Evolutionary conservation across 306 rosid genomes (phyloP), one percentile per base, ranked within the genome.

Genomic region (Argentina anserina): DNA sequence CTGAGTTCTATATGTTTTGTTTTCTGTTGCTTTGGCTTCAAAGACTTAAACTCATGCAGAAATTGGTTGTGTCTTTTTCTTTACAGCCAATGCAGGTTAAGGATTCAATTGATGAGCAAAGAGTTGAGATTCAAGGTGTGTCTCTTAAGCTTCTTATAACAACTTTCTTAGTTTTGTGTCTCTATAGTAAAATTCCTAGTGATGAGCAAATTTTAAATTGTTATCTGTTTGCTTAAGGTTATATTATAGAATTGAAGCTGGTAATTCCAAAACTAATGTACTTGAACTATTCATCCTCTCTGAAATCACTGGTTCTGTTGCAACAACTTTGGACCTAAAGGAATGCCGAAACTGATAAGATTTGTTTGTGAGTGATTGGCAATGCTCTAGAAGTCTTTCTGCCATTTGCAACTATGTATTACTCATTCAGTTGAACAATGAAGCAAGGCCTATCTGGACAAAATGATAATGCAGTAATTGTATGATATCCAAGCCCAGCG

Each of bases 81-180:
- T 70, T 71, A 75, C 66, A 77, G 58, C 71, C 69, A 77, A 56
- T 82, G 78, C 89, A 91, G 97, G 86, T 72, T 64, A 78, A 56
- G 53, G 87, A 78, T 67, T 82, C 50, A 63, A 63, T 26, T 64
- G 73, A 67, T 42, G 82, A 56, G 53, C 70, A 46, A 80, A 74
- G 70, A 61, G 78, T 79, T 79, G 74, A 81, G 61, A 50, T 59
- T 58, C 82, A 80, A 76, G 96, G 88, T 78, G 79, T 74, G 76
- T 46, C 59, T 69, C 53, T 78, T 56, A n/a, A 39, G 68, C 65
- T 69, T 64, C 41, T 20, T 79, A 18, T 25, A 17, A 46, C 37
- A 33, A 21, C 60, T 59, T 47, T 67, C 71, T 45, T 17, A 45
- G 28, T 39, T 70, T 36, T 64, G 49, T 6, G 13, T 69, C 47